phyloP scores from a whole-genome alignment of 495 filamentous ascomycete genomes.

The Penicillium cinerascens region DNA sequence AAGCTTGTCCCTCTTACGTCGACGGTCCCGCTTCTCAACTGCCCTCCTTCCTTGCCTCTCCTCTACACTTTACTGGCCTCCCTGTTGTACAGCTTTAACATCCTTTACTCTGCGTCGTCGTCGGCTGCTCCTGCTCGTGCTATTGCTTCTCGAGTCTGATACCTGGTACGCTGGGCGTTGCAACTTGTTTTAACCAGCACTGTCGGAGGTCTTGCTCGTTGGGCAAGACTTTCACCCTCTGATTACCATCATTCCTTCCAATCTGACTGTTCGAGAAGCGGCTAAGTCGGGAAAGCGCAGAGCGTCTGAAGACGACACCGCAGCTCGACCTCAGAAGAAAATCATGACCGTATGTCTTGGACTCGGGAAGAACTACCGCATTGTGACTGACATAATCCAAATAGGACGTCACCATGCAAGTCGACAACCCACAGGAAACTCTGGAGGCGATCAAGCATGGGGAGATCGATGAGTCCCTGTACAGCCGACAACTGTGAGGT shows the following conservation, averaged over 20 bases:
- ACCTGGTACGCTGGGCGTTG: slow-evolving; percentile 36
- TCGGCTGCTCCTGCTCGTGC: slow-evolving; percentile 14
- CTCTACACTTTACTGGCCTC: slow-evolving; percentile 6
- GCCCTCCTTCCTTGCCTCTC: slow-evolving; percentile 18
- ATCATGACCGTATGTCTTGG: slow-evolving; percentile 71
- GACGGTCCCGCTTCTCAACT: slow-evolving; percentile 21
- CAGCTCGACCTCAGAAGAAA: slow-evolving; percentile 70
- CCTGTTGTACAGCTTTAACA: background rate
- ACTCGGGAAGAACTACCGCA: background rate
- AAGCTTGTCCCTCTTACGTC: slow-evolving; percentile 42
- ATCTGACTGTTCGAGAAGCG: slow-evolving; percentile 51
- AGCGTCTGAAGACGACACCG: slow-evolving; percentile 67
- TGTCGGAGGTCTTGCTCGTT: slow-evolving; percentile 50
- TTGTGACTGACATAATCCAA: slow-evolving; percentile 13
- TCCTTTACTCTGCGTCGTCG: slow-evolving; percentile 1
- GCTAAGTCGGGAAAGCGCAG: slow-evolving; percentile 81
- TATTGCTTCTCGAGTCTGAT: slow-evolving; percentile 21
- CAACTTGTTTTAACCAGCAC: slow-evolving; percentile 25
- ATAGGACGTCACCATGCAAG: slow-evolving; percentile 74
- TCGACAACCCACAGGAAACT: slow-evolving; percentile 60
- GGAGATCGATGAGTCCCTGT: slow-evolving; percentile 94
- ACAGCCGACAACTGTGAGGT: slow-evolving; percentile 86
- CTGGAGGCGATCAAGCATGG: slow-evolving; percentile 58
- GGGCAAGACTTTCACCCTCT: slow-evolving; percentile 48
- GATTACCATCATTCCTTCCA: slow-evolving; percentile 53